These are phyloP conservation scores for Gnaphalium uliginosum DNA, from an alignment of 129 eudicot genomes.

Conservation along the genomic window DNA sequence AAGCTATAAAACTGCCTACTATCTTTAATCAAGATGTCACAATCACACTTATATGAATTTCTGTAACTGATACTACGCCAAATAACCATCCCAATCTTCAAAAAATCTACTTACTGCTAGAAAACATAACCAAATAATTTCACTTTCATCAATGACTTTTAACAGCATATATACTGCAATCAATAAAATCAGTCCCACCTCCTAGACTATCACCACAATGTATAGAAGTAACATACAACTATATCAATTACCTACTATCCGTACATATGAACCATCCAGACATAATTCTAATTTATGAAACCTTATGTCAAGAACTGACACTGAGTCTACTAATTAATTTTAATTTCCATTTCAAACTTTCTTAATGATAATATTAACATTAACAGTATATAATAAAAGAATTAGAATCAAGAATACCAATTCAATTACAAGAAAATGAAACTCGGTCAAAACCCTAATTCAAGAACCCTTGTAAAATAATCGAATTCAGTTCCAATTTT, in stretches of 20 bases:
- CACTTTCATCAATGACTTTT: not conserved
- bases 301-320: conserved; percentile 20
- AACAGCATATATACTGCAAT: not conserved
- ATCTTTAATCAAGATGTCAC: not conserved
- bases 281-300: conserved; percentile 5
- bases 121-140: not conserved
- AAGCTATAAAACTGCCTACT: not conserved
- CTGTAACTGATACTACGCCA: not conserved
- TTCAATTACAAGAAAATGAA: not conserved
- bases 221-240: not conserved
- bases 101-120: not conserved
- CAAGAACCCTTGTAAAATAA: not conserved
- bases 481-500: not conserved
- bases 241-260: not conserved
- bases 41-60: not conserved
- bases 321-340: not conserved
- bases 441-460: conserved; percentile 29
- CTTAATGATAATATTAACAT: not conserved
- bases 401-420: no score
- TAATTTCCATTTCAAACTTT: conserved; percentile 10
- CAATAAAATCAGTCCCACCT: not conserved
- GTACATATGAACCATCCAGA: not conserved
- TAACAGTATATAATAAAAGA: not conserved
- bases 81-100: no score
- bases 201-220: not conserved